Percentiles rank a stretch among this genome's conserved stretches.
These are phyloP conservation scores for Populus hybrid DNA, from an alignment of 441 rosid genomes.

Conservation along the genomic window DNA sequence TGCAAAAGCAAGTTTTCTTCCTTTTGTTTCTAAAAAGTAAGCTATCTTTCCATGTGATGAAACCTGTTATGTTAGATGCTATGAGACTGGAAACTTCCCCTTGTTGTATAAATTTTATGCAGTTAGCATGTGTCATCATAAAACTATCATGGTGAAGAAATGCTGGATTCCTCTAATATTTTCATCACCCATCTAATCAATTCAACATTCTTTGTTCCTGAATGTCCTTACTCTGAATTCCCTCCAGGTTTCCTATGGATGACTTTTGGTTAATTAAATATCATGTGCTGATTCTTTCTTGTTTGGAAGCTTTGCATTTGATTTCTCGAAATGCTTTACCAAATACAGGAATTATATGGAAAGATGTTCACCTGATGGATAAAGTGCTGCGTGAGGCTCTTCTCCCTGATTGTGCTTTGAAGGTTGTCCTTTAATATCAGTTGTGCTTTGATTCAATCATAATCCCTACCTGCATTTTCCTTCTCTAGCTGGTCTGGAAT, in stretches of 20 bases:
- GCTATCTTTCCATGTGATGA: neutral
- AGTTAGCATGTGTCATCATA: neutral
- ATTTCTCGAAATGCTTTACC: conserved; percentile 20
- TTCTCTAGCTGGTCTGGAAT: conserved; percentile 7
- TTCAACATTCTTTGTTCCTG: conserved; percentile 7
- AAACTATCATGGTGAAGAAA: neutral
- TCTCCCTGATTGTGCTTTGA: conserved; percentile 64
- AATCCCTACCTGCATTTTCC: neutral
- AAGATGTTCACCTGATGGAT: conserved; percentile 81
- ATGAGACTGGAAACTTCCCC: neutral
- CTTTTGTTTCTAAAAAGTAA: neutral
- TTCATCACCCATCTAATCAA: neutral
- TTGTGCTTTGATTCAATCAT: neutral
- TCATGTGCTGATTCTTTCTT: neutral
- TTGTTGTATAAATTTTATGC: neutral
- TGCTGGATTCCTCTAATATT: neutral
- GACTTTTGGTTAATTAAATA: neutral
- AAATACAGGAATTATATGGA: conserved; percentile 78
- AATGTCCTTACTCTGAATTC: conserved; percentile 9
- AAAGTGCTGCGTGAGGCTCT: conserved; percentile 76
- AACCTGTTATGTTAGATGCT: neutral
- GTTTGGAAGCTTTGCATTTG: neutral
- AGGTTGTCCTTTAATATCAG: conserved; percentile 45
- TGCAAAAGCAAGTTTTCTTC: neutral
- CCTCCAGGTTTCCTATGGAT: neutral